These are phyloP conservation scores for Jacaranda copaia DNA, from an alignment of 257 asterid species.

Conservation along the genomic window DNA sequence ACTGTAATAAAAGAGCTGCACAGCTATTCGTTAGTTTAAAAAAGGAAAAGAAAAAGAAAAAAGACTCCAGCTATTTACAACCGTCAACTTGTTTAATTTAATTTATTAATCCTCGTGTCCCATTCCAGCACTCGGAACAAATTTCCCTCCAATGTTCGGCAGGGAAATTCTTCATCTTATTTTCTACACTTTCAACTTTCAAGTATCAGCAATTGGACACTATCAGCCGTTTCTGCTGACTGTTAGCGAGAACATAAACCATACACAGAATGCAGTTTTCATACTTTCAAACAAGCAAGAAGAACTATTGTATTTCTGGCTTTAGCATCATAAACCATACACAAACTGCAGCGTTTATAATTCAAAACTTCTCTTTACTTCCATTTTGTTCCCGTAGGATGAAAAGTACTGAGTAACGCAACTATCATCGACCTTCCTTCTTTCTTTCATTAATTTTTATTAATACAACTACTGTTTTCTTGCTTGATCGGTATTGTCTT, in stretches of 20 bases:
- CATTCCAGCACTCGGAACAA: no score
- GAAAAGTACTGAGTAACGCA: conserved; percentile 28
- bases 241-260: not conserved
- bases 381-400: conserved; percentile 27
- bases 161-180: no score
- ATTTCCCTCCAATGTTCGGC: no score
- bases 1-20: no score
- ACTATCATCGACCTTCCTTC: conserved; percentile 21
- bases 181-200: no score
- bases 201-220: not conserved
- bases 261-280: not conserved
- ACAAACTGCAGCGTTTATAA: not conserved
- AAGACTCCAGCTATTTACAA: no score
- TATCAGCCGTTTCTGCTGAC: not conserved
- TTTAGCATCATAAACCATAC: conserved; percentile 23
- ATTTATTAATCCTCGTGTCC: no score
- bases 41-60: no score
- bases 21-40: no score
- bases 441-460: no score
- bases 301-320: not conserved
- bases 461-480: conserved; percentile 42
- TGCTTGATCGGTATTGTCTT: conserved; percentile 55
- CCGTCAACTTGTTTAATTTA: no score
- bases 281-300: not conserved
- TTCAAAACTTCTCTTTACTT: conserved; percentile 36